These are phyloP conservation scores for Kodamaea derodonti DNA, from an alignment of 1,139 yeast species.

Conservation along the genomic window DNA sequence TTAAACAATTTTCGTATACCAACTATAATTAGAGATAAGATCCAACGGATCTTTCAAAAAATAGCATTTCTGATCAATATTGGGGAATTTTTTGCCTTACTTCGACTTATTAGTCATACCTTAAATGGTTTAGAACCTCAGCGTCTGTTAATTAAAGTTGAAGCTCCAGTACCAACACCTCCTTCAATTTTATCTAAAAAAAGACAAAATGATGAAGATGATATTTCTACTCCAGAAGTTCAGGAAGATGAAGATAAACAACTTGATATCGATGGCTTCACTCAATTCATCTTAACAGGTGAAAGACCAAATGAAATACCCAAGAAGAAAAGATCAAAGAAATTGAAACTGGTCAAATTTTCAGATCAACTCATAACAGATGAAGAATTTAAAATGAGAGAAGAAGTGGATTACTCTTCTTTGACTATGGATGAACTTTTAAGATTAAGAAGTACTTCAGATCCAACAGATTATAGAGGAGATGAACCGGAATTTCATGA, in stretches of 20 bases:
- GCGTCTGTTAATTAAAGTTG: constrained; percentile 45
- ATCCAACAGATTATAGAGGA: constrained; percentile 24
- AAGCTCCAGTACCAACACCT: constrained; percentile 65
- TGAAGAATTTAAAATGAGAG: constrained; percentile 22
- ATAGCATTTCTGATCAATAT: constrained; percentile 53
- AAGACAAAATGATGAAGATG: constrained; percentile 38
- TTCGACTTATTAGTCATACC: constrained; percentile 61
- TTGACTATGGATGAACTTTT: constrained; percentile 74
- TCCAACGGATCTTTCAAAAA: constrained; percentile 49
- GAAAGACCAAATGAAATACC: constrained; percentile 50
- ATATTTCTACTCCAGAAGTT: constrained; percentile 20
- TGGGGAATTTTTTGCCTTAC: constrained; percentile 72
- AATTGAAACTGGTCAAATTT: constrained; percentile 62
- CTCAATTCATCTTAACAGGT: constrained; percentile 72
- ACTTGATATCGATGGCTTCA: constrained; percentile 69
- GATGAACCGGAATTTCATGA: constrained; percentile 51
- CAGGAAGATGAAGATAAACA: constrained; percentile 30
- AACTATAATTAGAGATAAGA: constrained; percentile 36
- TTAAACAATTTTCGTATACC: constrained; percentile 57
- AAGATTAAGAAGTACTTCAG: constrained; percentile 25
- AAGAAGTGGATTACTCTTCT: constrained; percentile 49
- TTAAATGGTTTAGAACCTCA: constrained; percentile 45
- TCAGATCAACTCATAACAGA: constrained; percentile 58
- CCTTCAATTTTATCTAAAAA: constrained; percentile 61
- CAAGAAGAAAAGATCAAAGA: constrained; percentile 29